Evolutionary conservation across 2,329 filamentous ascomycete species (phyloP).

Genomic region (Clarireedia paspali): DNA sequence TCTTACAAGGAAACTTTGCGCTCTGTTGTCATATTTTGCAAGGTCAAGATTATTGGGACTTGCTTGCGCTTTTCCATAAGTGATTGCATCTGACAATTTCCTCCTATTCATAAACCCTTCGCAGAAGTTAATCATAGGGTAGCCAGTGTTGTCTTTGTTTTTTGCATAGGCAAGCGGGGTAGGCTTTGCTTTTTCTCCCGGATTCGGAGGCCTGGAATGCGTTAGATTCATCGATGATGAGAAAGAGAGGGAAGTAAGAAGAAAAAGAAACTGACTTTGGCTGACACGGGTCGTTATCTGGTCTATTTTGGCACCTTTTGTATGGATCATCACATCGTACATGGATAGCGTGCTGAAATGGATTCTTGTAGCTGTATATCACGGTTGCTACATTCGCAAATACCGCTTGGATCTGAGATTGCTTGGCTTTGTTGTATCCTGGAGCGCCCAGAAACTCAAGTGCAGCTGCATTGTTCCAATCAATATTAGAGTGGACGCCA

Average conservation of each 20-base stretch:
- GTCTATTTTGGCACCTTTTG: background rate
- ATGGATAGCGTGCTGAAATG: background rate
- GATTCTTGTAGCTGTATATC: background rate
- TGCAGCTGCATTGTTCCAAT: background rate
- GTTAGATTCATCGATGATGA: background rate
- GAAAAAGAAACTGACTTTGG: background rate
- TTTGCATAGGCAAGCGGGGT: background rate
- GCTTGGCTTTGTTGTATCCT: background rate
- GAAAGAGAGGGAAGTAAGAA: background rate
- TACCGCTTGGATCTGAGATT: background rate
- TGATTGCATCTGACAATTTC: background rate
- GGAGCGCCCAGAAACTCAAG: background rate
- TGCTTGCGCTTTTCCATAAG: background rate
- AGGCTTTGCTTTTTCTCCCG: background rate
- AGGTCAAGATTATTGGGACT: background rate
- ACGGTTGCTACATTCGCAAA: background rate
- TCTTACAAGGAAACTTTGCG: background rate
- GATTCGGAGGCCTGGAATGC: background rate
- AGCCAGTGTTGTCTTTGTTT: background rate
- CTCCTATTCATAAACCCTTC: background rate
- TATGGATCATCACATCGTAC: background rate
- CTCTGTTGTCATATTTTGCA: background rate
- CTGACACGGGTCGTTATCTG: background rate
- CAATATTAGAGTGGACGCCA: background rate
- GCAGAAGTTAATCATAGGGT: background rate